A percentile compares a stretch with the other conserved stretches of the same genome.
Evolutionary conservation across 768 basidiomycete species (phyloP).

Genomic region (Termitomyces sp.): DNA sequence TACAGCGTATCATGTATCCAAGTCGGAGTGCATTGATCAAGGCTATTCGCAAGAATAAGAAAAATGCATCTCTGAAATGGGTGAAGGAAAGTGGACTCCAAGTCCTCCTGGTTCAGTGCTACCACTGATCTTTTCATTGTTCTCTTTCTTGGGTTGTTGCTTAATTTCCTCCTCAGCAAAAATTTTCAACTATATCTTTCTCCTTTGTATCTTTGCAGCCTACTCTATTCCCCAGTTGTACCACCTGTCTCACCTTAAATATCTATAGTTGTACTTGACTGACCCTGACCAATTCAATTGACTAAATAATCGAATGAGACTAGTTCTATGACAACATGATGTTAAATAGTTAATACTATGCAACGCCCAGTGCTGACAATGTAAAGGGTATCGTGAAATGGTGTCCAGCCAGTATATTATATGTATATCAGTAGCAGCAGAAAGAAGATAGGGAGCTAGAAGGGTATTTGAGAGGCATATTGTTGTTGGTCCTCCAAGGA

Average conservation of each 20-base stretch:
- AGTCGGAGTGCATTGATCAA: conserved; percentile 59
- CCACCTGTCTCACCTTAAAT: background rate
- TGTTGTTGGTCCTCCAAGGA: background rate
- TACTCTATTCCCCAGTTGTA: background rate
- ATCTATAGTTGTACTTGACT: conserved; percentile 1
- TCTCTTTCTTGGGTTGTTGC: background rate
- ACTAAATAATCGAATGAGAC: background rate
- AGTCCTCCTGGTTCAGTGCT: conserved; percentile 58
- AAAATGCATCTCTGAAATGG: conserved; percentile 45
- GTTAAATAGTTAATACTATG: background rate
- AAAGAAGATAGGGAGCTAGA: background rate
- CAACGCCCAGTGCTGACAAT: background rate
- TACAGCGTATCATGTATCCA: conserved; percentile 60
- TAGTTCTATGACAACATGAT: background rate
- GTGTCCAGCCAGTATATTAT: background rate
- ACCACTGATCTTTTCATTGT: conserved; percentile 24
- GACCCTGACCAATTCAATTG: background rate
- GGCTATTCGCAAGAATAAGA: conserved; percentile 45
- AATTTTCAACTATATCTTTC: background rate
- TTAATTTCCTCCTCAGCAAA: background rate
- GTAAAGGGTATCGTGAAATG: conserved; percentile 1
- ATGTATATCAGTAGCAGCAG: background rate
- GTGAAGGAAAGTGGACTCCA: conserved; percentile 64
- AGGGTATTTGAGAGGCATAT: background rate
- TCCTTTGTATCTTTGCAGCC: background rate